Percentiles rank a stretch among this genome's conserved stretches.
These are phyloP conservation scores for Eucalyptus camaldulensis DNA, from an alignment of 345 rosid species.

Conservation along the genomic window DNA sequence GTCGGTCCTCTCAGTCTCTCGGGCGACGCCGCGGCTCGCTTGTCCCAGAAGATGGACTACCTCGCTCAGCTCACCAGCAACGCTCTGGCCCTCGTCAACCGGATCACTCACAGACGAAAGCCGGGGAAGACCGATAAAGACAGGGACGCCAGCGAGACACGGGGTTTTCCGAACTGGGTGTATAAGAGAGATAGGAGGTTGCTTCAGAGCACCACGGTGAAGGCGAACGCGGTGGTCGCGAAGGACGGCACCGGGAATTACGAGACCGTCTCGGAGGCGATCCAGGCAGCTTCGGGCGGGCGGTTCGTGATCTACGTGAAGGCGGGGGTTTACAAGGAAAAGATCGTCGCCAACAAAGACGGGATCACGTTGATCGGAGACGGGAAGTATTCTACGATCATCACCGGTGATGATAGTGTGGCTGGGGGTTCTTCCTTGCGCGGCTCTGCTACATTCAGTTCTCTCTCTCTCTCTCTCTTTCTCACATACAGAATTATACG, in stretches of 20 bases:
- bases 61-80: conserved; percentile 46
- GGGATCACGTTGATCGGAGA: conserved; percentile 75
- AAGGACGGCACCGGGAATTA: conserved; percentile 81
- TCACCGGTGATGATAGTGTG: conserved; percentile 36
- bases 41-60: conserved; percentile 49
- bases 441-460: conserved; percentile 60
- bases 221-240: conserved; percentile 44
- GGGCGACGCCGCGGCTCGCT: background rate
- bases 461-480: background rate
- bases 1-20: background rate
- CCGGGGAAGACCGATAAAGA: background rate
- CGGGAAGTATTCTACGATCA: conserved; percentile 58
- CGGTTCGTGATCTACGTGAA: conserved; percentile 73
- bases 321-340: conserved; percentile 68
- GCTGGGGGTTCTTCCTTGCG: conserved; percentile 50
- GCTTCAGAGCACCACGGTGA: conserved; percentile 2
- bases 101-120: background rate
- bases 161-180: conserved; percentile 41
- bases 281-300: conserved; percentile 43
- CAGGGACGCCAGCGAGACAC: background rate
- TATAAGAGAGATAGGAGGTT: conserved; percentile 32
- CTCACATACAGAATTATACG: background rate
- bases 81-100: conserved; percentile 43
- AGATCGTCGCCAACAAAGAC: conserved; percentile 33
- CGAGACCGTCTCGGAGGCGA: conserved; percentile 47